Percentiles rank a stretch among this genome's conserved stretches.
These are phyloP conservation scores for Dryas octopetala DNA, from an alignment of 306 rosid species.

Conservation along the genomic window DNA sequence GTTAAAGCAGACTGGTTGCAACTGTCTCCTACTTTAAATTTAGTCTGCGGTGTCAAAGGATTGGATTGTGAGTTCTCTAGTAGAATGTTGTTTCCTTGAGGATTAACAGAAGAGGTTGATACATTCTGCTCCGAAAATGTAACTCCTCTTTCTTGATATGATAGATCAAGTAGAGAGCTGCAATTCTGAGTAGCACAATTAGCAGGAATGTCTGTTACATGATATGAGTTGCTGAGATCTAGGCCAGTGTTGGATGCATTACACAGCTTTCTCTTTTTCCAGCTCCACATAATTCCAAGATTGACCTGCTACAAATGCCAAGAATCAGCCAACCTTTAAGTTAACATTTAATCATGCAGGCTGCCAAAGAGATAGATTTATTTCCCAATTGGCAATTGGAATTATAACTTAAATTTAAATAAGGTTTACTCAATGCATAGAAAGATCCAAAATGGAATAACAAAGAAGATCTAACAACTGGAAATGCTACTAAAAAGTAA, in stretches of 20 bases:
- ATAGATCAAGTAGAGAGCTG: constrained; percentile 16
- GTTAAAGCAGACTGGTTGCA: constrained; percentile 13
- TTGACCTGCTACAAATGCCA: constrained; percentile 25
- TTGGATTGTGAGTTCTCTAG: constrained; percentile 3
- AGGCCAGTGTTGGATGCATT: background rate
- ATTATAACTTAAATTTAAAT: background rate
- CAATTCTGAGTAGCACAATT: constrained; percentile 24
- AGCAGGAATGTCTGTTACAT: background rate
- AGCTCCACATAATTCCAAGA: constrained; percentile 40
- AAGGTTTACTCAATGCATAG: background rate
- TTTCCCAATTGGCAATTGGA: background rate
- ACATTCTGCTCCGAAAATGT: constrained; percentile 1
- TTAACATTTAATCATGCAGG: constrained; percentile 2
- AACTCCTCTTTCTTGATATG: constrained; percentile 13
- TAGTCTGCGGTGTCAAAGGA: constrained; percentile 6
- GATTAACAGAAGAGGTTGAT: constrained; percentile 10
- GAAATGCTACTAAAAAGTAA: background rate
- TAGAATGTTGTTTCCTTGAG: constrained; percentile 3
- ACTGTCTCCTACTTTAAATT: background rate
- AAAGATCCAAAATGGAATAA: background rate
- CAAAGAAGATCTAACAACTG: background rate
- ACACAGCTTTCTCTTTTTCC: constrained; percentile 35
- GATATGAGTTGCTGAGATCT: background rate
- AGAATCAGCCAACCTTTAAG: background rate
- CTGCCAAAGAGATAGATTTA: background rate